Conservation (phyloP, 306 rosid species). For the Glycine latifolia region DNA sequence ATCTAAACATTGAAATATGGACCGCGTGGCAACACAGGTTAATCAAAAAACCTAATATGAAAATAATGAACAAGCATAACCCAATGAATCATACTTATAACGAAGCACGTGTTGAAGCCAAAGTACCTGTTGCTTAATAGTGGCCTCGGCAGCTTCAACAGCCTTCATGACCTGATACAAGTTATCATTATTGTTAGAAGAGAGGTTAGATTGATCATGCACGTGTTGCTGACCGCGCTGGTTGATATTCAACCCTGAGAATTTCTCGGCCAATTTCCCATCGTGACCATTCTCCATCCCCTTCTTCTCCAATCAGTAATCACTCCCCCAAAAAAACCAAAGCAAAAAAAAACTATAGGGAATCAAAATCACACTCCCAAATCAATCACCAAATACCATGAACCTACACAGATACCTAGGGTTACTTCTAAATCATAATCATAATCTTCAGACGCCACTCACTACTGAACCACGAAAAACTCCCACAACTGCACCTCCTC, state of each 20-base stretch:
- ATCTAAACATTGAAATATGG: constrained; percentile 17
- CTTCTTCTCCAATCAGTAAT: constrained; percentile 44
- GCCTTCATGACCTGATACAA: constrained; percentile 92
- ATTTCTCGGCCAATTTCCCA: constrained; percentile 71
- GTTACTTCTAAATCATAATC: constrained; percentile 34
- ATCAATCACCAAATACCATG: constrained; percentile 46
- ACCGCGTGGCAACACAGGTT: background rate
- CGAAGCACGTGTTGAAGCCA: constrained; percentile 6
- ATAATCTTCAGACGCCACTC: constrained; percentile 15
- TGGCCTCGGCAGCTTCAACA: constrained; percentile 92
- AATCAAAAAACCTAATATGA: background rate
- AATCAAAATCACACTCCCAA: constrained; percentile 8
- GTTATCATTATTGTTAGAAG: constrained; percentile 59
- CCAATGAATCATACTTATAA: constrained; percentile 10
- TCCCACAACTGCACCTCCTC: constrained; percentile 6
- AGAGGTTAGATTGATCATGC: constrained; percentile 46
- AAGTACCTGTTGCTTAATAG: constrained; percentile 86
- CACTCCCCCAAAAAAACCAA: background rate
- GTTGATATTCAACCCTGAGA: constrained; percentile 67
- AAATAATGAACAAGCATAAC: constrained; percentile 4
- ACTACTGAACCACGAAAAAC: constrained; percentile 32
- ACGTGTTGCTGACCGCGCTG: constrained; percentile 49
- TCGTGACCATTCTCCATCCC: constrained; percentile 90
- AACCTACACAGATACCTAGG: constrained; percentile 23
- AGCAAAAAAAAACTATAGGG: background rate